phyloP scores from a whole-genome alignment of 2,329 filamentous ascomycete species.

The Nemania abortiva region DNA sequence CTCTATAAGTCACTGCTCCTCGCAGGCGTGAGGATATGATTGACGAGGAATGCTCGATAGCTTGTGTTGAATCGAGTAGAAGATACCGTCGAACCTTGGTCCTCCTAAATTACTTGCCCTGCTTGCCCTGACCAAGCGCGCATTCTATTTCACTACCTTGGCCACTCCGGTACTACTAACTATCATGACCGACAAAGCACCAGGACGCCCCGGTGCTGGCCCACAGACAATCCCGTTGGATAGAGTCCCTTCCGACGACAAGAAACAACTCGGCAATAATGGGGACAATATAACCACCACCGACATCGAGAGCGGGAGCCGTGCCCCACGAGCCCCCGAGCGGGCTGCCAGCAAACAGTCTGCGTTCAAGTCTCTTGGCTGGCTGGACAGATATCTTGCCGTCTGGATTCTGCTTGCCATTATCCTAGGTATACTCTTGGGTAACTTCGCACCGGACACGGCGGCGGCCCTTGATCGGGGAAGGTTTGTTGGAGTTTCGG shows the following conservation, averaged over 20 bases:
- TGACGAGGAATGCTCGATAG: not conserved
- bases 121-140: not conserved
- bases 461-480: constrained; percentile 75
- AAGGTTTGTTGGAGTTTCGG: constrained; percentile 71
- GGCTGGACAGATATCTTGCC: constrained; percentile 73
- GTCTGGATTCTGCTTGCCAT: constrained; percentile 85
- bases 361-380: constrained; percentile 66
- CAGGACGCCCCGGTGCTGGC: not conserved
- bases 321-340: constrained; percentile 1
- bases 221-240: not conserved
- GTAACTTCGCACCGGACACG: constrained; percentile 76
- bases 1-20: constrained; percentile 18
- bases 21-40: not conserved
- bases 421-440: constrained; percentile 78
- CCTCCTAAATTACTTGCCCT: too few species aligned
- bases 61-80: too few species aligned
- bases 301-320: constrained; percentile 35
- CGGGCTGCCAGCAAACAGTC: constrained; percentile 49
- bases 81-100: too few species aligned
- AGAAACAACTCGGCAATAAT: constrained; percentile 14
- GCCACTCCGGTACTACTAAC: not conserved
- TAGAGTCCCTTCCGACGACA: not conserved
- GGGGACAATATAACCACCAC: not conserved
- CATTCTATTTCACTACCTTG: not conserved
- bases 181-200: not conserved